phyloP scores from a whole-genome alignment of 805 yeast species.

The Millerozyma acaciae region DNA sequence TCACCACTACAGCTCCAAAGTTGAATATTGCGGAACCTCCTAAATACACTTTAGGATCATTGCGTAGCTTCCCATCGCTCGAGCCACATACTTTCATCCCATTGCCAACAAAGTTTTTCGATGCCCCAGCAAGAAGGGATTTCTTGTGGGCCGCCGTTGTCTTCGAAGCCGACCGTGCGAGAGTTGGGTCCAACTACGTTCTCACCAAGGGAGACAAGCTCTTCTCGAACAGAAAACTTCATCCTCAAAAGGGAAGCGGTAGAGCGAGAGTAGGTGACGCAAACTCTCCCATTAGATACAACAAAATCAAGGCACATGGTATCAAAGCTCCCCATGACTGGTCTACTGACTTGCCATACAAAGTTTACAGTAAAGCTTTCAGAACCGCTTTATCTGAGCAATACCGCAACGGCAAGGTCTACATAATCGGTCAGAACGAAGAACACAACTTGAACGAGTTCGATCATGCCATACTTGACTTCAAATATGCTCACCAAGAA shows the following conservation, averaged over 20 bases:
- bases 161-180: slow-evolving; percentile 81
- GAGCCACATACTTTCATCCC: slow-evolving; percentile 81
- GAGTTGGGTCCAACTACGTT: slow-evolving; percentile 87
- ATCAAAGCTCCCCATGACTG: slow-evolving; percentile 88
- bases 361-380: slow-evolving; percentile 72
- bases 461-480: slow-evolving; percentile 28
- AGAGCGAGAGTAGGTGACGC: slow-evolving; percentile 95
- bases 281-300: slow-evolving; percentile 86
- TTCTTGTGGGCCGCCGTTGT: slow-evolving; percentile 91
- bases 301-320: slow-evolving; percentile 87
- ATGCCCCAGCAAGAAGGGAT: slow-evolving; percentile 82
- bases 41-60: slow-evolving; percentile 66
- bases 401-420: slow-evolving; percentile 70
- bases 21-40: slow-evolving; percentile 48
- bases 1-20: neutral
- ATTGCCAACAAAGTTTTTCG: slow-evolving; percentile 65
- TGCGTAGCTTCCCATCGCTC: slow-evolving; percentile 83
- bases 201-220: slow-evolving; percentile 85
- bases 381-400: slow-evolving; percentile 79
- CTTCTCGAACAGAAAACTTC: slow-evolving; percentile 75
- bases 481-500: slow-evolving; percentile 35
- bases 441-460: slow-evolving; percentile 12
- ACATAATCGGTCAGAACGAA: slow-evolving; percentile 58
- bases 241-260: slow-evolving; percentile 93
- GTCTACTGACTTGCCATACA: slow-evolving; percentile 69